Conservation (phyloP, 2,329 filamentous ascomycete species). For the Cladobotryum protrusum region DNA sequence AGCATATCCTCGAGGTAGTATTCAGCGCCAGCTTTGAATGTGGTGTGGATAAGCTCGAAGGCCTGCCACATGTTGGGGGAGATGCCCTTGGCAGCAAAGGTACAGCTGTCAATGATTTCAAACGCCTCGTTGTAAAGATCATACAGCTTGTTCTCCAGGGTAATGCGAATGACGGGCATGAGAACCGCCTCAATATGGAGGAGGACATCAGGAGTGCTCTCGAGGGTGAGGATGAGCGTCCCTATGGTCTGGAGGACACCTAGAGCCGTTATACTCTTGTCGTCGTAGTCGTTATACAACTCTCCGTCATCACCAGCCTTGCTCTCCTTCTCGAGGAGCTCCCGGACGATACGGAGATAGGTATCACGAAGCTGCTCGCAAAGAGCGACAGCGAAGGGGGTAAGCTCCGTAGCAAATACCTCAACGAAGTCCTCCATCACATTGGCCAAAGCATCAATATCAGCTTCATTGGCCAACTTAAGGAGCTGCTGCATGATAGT, state of each 20-base stretch:
- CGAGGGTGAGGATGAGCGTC: conserved; percentile 89
- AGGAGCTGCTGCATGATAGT: conserved; percentile 99
- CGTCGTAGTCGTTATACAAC: conserved; percentile 86
- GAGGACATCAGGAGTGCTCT: conserved; percentile 94
- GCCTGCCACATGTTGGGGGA: conserved; percentile 98
- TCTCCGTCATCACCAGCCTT: conserved; percentile 71
- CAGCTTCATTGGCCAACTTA: conserved; percentile 94
- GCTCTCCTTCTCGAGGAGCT: conserved; percentile 82
- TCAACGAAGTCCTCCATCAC: conserved; percentile 99
- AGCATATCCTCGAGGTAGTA: conserved; percentile 99
- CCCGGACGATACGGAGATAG: conserved; percentile 86
- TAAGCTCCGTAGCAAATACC: conserved; percentile 94
- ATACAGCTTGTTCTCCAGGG: conserved; percentile 95
- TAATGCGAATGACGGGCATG: conserved; percentile 95
- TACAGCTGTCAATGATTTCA: conserved; percentile 98
- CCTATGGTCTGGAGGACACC: conserved; percentile 97
- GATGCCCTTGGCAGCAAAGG: conserved; percentile 92
- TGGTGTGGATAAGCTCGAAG: conserved; percentile 92
- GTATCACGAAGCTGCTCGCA: conserved; percentile 95
- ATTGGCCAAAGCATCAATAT: conserved; percentile 93
- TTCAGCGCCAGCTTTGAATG: conserved; percentile 95
- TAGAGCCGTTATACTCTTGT: conserved; percentile 96
- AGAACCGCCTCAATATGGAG: conserved; percentile 90
- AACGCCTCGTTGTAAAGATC: conserved; percentile 92
- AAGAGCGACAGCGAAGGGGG: conserved; percentile 91